A percentile compares a stretch with the other conserved stretches of the same genome.
These are phyloP conservation scores for Amoebophrya sp. DNA, from an alignment of 169 alveolate species.

Conservation along the genomic window DNA sequence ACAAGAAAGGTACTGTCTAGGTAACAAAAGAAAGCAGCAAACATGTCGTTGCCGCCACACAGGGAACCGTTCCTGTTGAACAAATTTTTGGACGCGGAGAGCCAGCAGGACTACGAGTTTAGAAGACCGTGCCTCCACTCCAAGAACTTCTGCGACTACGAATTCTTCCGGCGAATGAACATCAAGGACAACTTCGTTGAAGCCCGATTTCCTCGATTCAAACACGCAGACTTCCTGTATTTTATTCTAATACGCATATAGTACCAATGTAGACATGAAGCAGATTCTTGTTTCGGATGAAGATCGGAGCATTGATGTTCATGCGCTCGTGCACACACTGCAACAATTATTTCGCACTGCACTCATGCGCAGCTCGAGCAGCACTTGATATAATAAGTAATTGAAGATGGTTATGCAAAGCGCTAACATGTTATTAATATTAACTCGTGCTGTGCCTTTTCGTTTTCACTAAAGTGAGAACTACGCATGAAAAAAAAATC, in stretches of 20 bases:
- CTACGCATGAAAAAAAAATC: not conserved
- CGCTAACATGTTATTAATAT: too few relatives aligned
- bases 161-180: not conserved
- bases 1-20: too few relatives aligned
- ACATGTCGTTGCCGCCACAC: not conserved
- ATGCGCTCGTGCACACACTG: too few relatives aligned
- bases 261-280: too few relatives aligned
- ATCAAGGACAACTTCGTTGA: constrained; percentile 11
- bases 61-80: not conserved
- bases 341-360: too few relatives aligned
- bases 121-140: not conserved
- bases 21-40: not conserved
- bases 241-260: too few relatives aligned
- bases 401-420: too few relatives aligned
- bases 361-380: too few relatives aligned
- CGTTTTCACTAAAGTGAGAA: not conserved
- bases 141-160: constrained; percentile 14
- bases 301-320: too few relatives aligned
- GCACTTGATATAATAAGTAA: too few relatives aligned
- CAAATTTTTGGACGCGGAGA: not conserved
- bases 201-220: not conserved
- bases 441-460: too few relatives aligned
- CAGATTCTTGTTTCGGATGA: too few relatives aligned
- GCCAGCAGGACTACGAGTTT: not conserved
- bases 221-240: constrained; percentile 1